Evolutionary conservation across 2,329 filamentous ascomycete species (phyloP).

Genomic region (Biscogniauxia mediterranea): DNA sequence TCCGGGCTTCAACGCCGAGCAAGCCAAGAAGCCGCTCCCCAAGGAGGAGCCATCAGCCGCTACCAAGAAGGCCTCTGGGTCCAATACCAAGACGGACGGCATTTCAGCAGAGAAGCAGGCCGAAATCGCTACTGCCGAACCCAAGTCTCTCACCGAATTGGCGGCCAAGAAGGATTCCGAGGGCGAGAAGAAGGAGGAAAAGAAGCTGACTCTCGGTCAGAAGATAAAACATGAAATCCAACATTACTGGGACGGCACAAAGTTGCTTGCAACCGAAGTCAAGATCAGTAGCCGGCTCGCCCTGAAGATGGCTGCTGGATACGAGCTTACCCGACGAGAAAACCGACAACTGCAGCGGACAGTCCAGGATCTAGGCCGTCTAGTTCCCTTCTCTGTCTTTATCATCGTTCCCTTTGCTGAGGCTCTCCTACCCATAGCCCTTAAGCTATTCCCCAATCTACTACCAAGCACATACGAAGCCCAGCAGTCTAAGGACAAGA

Average conservation of each 20-base stretch:
- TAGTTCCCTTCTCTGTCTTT: conserved; percentile 96
- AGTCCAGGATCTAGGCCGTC: conserved; percentile 85
- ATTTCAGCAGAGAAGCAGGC: conserved; percentile 22
- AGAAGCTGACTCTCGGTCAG: conserved; percentile 85
- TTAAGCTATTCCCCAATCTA: conserved; percentile 95
- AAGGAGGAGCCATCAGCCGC: conserved; percentile 45
- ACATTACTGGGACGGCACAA: conserved; percentile 99
- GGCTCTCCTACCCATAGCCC: conserved; percentile 82
- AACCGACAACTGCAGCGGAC: conserved; percentile 90
- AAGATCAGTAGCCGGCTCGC: conserved; percentile 89
- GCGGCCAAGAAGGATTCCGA: conserved; percentile 62
- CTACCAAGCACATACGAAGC: conserved; percentile 96
- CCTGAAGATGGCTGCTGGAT: conserved; percentile 95
- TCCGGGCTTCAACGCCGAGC: conserved; percentile 85
- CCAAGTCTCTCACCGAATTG: conserved; percentile 57
- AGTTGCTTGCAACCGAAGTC: conserved; percentile 87
- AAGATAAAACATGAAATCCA: conserved; percentile 91
- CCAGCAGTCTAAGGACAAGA: conserved; percentile 84
- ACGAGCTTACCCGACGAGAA: conserved; percentile 92
- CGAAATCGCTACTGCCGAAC: conserved; percentile 35
- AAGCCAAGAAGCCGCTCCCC: conserved; percentile 80
- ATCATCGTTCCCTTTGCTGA: conserved; percentile 96
- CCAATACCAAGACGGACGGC: conserved; percentile 33
- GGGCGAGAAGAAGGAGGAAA: conserved; percentile 63
- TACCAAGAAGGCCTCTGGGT: conserved; percentile 33